phyloP scores from a whole-genome alignment of 192 early-diverging fungal genomes.

The Spinellus fusiger region DNA sequence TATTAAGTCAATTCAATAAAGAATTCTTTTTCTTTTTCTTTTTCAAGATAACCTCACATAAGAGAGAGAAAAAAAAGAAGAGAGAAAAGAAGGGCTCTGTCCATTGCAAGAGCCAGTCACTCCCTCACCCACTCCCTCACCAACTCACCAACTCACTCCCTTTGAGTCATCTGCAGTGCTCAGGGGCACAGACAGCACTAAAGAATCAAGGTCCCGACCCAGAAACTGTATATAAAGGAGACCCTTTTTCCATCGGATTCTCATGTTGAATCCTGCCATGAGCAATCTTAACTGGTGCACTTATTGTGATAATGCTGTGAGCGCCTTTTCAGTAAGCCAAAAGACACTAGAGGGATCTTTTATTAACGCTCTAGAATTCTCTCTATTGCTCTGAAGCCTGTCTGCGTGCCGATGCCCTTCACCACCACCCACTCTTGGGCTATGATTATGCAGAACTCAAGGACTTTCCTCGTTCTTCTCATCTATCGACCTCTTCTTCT shows the following conservation, averaged over 20 bases:
- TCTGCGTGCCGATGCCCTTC: slow-evolving; percentile 23
- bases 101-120: too few species aligned
- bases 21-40: not conserved
- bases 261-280: slow-evolving; percentile 3
- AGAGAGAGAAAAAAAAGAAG: too few species aligned
- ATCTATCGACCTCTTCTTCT: not conserved
- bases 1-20: slow-evolving; percentile 1
- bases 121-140: too few species aligned
- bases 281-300: slow-evolving; percentile 35
- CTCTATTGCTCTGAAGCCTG: slow-evolving; percentile 31
- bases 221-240: too few species aligned
- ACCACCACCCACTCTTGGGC: slow-evolving; percentile 29
- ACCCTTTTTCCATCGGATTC: too few species aligned
- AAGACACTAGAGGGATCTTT: not conserved
- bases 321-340: slow-evolving; percentile 26
- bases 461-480: slow-evolving; percentile 28
- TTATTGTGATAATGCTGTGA: slow-evolving; percentile 32
- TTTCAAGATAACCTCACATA: too few species aligned
- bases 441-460: slow-evolving; percentile 32
- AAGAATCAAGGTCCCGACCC: too few species aligned
- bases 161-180: too few species aligned
- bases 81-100: too few species aligned
- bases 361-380: slow-evolving; percentile 17
- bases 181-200: too few species aligned
- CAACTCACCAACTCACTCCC: too few species aligned